Base-by-base conservation (phyloP, 331 rosid species). In the Phaseolus coccineus region DNA sequence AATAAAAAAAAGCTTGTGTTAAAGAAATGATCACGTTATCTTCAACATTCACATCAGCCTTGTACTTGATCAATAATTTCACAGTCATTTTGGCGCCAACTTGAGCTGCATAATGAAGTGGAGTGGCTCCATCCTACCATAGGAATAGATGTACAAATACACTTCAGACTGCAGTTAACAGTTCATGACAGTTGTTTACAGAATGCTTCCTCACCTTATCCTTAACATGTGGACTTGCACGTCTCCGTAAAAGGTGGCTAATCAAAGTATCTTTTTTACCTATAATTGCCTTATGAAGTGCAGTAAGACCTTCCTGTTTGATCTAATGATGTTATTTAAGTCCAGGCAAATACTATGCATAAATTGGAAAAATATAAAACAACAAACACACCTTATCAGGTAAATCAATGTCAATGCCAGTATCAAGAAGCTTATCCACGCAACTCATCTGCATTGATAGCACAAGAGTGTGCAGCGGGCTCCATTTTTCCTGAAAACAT, bases 101-200 rank as follows among this genome's bases (percentile, higher is more conserved):
- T 84, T 95, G 94, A 83, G 89, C 94, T 71, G 99, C 99, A 79
- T 90, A 91, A 88, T 95, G 99, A 80, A 95, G 99, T 51, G 96
- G 92, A 62, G 99, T 87, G 79, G 99, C 97, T 51, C 97, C 99
- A 87, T 92, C 94, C 99, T 95, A 81, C 81, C 73, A 84, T 51
- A 72, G 28, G 33, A 44, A 75, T 46, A 81, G 76, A 47, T 30
- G 71, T 33, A 81, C 46, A 79, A 62, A 73, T 74, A 57, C 75
- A 67, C 55, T 73, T 63, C 69, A 69, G 24, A 79, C 62, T 11
- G 68, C 55, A 57, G 51, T 31, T 39, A 55, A 15, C 73, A 39
- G 57, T 71, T 76, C 46, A 51, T 3, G 79, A 82, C 27, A 74
- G 48, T 52, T 63, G 11, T 1, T 14, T 37, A 53, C 46, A 57